These are phyloP conservation scores for Rhazya stricta DNA, from an alignment of 257 asterid genomes.

Conservation along the genomic window DNA sequence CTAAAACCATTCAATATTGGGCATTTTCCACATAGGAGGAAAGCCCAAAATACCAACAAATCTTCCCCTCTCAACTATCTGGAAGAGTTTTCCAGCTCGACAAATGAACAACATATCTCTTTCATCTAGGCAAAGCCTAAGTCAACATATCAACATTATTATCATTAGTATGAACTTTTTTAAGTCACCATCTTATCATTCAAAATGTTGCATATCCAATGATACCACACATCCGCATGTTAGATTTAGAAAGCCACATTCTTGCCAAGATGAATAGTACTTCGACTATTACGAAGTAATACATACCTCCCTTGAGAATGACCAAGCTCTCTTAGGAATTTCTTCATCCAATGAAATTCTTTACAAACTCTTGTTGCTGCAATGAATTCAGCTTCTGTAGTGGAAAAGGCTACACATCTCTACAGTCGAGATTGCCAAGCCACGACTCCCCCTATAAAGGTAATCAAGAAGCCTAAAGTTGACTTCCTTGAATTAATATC, in stretches of 20 bases:
- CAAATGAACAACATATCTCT: neutral
- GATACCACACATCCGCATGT: neutral
- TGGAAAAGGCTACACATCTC: too few relatives aligned
- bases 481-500: neutral
- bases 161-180: neutral
- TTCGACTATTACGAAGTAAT: too few relatives aligned
- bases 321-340: too few relatives aligned
- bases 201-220: neutral
- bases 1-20: too few relatives aligned
- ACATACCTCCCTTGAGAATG: too few relatives aligned
- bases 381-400: too few relatives aligned
- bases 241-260: too few relatives aligned
- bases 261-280: too few relatives aligned
- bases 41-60: neutral
- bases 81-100: neutral
- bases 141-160: conserved; percentile 6
- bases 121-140: neutral
- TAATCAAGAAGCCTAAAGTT: neutral
- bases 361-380: too few relatives aligned
- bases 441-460: neutral
- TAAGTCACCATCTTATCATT: neutral
- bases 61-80: neutral
- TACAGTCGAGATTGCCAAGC: too few relatives aligned
- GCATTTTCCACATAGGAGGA: too few relatives aligned
- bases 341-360: too few relatives aligned